phyloP scores from a whole-genome alignment of 179 eudicot genomes.

The Gypsophila paniculata region DNA sequence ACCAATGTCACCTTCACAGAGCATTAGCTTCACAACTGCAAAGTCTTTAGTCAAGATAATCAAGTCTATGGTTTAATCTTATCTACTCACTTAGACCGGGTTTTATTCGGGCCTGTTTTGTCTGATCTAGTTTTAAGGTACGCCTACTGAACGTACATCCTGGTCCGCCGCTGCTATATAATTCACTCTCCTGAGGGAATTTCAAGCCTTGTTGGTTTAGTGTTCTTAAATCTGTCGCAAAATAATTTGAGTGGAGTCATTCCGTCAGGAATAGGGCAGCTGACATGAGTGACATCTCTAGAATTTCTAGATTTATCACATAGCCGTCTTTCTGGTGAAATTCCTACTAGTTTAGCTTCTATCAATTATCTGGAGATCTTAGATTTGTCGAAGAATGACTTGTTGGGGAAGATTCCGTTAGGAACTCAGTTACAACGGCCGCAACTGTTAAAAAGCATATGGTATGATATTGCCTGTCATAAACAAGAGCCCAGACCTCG shows the following conservation, averaged over 20 bases:
- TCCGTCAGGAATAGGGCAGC: slow-evolving; percentile 8
- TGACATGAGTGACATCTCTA: background rate
- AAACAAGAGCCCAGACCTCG: too few relatives aligned
- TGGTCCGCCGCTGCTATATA: too few relatives aligned
- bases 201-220: slow-evolving; percentile 11
- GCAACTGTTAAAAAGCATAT: too few relatives aligned
- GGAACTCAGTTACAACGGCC: slow-evolving; percentile 18
- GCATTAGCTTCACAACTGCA: too few relatives aligned
- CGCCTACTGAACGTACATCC: too few relatives aligned
- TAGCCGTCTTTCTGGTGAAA: slow-evolving; percentile 7
- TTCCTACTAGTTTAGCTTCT: slow-evolving; percentile 17
- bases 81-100: too few relatives aligned
- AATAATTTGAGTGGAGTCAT: slow-evolving; percentile 19
- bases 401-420: slow-evolving; percentile 18
- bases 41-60: too few relatives aligned
- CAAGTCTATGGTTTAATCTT: too few relatives aligned
- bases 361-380: background rate
- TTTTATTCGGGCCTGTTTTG: too few relatives aligned
- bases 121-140: too few relatives aligned
- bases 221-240: slow-evolving; percentile 17
- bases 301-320: slow-evolving; percentile 12
- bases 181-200: slow-evolving; percentile 16
- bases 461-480: too few relatives aligned
- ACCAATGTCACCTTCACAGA: too few relatives aligned
- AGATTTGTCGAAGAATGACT: slow-evolving; percentile 24